Evolutionary conservation across 1,284 basidiomycete species (phyloP), one percentile per base, ranked within the genome.

Genomic region (Grifola frondosa): DNA sequence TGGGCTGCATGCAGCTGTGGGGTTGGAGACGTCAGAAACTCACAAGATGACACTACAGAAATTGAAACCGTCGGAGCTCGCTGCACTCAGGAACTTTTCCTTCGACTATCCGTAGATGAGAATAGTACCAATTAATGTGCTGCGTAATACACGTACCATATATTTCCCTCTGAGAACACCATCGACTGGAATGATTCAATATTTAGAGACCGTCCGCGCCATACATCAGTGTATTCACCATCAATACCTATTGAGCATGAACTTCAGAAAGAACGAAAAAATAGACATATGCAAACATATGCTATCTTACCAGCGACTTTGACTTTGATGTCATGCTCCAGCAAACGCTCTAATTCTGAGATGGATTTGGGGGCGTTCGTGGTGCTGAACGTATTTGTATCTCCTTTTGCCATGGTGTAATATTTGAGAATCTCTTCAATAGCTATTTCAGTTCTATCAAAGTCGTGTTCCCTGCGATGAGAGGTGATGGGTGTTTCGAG

Each of bases 121-220:
- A 15, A 24, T 33, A 13, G 31, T 24, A 42, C 29, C n/a, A 34
- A 20, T 29, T 17, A 29, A 32, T 32, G 26, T 37, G 9, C 10
- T 7, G 6, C 9, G 17, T 13, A 15, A 16, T 15, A 11, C 11
- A 49, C 70, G 42, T 50, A 85, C 88, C 88, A 97, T 93, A 65
- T 88, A 88, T 69, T 97, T 98, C 35, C 95, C 95, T 35, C 95
- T 78, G 12, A 97, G 75, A 15, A 98, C 82, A 26, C 96, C 96
- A 65, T 99, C 96, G 34, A 95, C 91, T 88, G 32, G 37, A 8
- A 30, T 48, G 17, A 56, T 23, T 32, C 26, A 37, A 21, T 39
- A 24, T 42, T 26, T 25, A 33, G 26, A 23, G 25, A 29, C 10
- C 23, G 5, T 39, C 2, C 40, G 7, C 32, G 22, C 17, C 15